Conservation (phyloP, 2,329 filamentous ascomycete species). For the Exophiala sideris region DNA sequence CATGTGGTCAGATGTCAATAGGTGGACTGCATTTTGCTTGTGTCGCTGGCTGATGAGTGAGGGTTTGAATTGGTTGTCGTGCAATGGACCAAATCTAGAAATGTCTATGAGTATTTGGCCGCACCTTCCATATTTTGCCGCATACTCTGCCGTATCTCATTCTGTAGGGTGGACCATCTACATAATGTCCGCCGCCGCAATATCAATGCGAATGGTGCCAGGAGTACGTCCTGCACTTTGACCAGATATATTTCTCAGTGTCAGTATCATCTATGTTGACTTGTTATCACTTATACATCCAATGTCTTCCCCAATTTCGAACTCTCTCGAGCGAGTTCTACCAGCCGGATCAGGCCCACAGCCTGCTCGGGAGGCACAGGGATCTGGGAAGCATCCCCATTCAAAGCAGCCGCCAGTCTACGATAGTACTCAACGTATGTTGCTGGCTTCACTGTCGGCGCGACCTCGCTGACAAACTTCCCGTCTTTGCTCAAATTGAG, state of each 20-base stretch:
- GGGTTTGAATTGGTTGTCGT: neutral
- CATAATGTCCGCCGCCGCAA: neutral
- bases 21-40: too few relatives aligned
- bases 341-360: slow-evolving; percentile 53
- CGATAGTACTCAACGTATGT: slow-evolving; percentile 69
- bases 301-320: slow-evolving; percentile 51
- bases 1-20: too few relatives aligned
- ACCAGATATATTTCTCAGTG: neutral
- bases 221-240: neutral
- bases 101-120: too few relatives aligned
- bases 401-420: slow-evolving; percentile 51
- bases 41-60: neutral
- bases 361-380: slow-evolving; percentile 55
- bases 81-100: too few relatives aligned
- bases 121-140: too few relatives aligned
- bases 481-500: slow-evolving; percentile 57
- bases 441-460: slow-evolving; percentile 59
- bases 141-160: neutral
- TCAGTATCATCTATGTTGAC: neutral
- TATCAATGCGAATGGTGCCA: neutral
- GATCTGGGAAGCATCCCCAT: slow-evolving; percentile 49
- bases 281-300: slow-evolving; percentile 18
- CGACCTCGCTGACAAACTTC: slow-evolving; percentile 46
- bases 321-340: slow-evolving; percentile 55
- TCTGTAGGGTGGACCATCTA: neutral